A percentile compares a stretch with the other conserved stretches of the same genome.
Evolutionary conservation across 306 rosid genomes (phyloP).

Genomic region (Cucumis sativus): DNA sequence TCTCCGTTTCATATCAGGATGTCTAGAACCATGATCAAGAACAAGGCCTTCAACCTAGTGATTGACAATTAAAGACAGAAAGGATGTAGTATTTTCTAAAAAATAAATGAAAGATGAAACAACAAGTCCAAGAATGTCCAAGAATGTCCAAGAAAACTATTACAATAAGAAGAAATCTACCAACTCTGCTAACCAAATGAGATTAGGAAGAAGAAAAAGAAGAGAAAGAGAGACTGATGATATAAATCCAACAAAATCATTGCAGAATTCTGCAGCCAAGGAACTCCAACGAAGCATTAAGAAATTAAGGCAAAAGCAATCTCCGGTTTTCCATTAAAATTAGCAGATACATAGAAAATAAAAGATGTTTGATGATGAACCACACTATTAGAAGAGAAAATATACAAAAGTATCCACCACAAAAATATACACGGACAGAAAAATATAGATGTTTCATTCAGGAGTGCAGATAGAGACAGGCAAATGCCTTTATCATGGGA

Average conservation of each 20-base stretch:
- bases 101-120: background rate
- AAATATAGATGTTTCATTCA: background rate
- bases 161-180: background rate
- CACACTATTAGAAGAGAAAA: background rate
- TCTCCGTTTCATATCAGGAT: slow-evolving; percentile 94
- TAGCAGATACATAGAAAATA: background rate
- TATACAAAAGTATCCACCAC: background rate
- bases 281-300: background rate
- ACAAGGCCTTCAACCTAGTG: slow-evolving; percentile 93
- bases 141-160: background rate
- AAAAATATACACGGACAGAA: background rate
- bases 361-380: background rate
- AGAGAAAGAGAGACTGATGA: background rate
- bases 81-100: background rate
- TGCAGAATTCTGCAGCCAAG: background rate
- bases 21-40: slow-evolving; percentile 98
- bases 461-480: background rate
- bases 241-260: background rate
- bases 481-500: background rate
- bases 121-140: background rate
- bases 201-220: background rate
- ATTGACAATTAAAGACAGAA: background rate
- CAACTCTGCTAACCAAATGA: background rate
- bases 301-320: background rate
- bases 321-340: background rate